Evolutionary conservation across 169 alveolate species (phyloP).

Genomic region (Plasmodium adleri): DNA sequence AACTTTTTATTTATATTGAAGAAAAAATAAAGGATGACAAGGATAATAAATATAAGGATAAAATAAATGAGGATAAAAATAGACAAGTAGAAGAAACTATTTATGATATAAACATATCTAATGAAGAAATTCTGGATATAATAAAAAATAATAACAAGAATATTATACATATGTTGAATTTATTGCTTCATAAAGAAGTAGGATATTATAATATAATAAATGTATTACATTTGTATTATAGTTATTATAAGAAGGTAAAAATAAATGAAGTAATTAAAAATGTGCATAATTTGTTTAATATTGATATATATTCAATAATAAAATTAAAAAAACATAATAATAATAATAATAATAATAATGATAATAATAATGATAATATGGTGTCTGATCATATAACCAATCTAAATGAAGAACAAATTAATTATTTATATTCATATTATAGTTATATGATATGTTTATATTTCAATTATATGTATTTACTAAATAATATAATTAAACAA

Average conservation of each 20-base stretch:
- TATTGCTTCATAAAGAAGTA: constrained; percentile 1
- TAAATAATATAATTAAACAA: constrained; percentile 44
- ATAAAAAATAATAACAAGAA: constrained; percentile 41
- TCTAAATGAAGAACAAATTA: neutral
- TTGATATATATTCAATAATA: no score
- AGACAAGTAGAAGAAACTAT: neutral
- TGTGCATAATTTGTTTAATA: neutral
- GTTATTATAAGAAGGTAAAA: constrained; percentile 42
- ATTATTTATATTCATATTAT: neutral
- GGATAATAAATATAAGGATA: no score
- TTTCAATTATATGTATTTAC: constrained; percentile 31
- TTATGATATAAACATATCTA: constrained; percentile 41
- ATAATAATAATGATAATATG: neutral
- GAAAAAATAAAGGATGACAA: constrained; percentile 12
- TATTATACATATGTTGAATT: constrained; percentile 2
- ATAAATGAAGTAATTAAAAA: constrained; percentile 36
- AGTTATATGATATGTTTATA: constrained; percentile 52
- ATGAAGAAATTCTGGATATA: constrained; percentile 50
- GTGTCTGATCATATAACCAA: neutral
- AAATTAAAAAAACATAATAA: no score
- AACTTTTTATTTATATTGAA: constrained; percentile 11
- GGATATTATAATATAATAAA: constrained; percentile 8
- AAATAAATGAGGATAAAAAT: no score
- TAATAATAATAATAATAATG: no score
- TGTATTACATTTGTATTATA: constrained; percentile 10